A percentile compares a stretch with the other conserved stretches of the same genome.
These are phyloP conservation scores for Daedaleopsis sinensis DNA, from an alignment of 768 basidiomycete species.

Conservation along the genomic window DNA sequence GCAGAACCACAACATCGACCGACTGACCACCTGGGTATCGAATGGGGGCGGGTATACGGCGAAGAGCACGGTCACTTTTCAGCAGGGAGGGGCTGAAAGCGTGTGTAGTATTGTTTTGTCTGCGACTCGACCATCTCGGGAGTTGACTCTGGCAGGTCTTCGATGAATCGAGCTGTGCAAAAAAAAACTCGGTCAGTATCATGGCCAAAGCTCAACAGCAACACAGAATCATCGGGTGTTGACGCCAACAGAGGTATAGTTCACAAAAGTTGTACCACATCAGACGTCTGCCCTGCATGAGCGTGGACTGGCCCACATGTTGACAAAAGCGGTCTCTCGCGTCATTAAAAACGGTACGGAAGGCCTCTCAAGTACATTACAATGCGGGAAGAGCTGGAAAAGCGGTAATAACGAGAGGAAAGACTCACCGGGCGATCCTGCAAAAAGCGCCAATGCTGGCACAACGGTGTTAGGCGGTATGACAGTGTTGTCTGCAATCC, in stretches of 20 bases:
- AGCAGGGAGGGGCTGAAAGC: constrained; percentile 49
- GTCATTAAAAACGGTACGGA: too few relatives aligned
- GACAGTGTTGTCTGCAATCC: constrained; percentile 86
- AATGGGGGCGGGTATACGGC: constrained; percentile 5
- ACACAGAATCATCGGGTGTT: too few relatives aligned
- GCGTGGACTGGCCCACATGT: not conserved
- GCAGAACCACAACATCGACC: not conserved
- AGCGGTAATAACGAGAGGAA: not conserved
- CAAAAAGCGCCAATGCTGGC: constrained; percentile 82
- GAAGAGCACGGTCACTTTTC: constrained; percentile 10
- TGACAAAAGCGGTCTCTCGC: too few relatives aligned
- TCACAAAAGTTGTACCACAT: too few relatives aligned
- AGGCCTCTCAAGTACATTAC: not conserved
- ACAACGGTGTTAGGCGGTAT: constrained; percentile 92
- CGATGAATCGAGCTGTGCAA: constrained; percentile 69
- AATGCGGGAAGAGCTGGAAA: too few relatives aligned
- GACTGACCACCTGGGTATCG: constrained; percentile 2
- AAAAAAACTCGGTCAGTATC: too few relatives aligned
- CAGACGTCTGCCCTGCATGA: too few relatives aligned
- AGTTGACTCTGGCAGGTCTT: constrained; percentile 90
- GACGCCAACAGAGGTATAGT: too few relatives aligned
- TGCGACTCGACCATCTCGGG: constrained; percentile 88
- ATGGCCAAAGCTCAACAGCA: too few relatives aligned
- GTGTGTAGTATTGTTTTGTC: constrained; percentile 84
- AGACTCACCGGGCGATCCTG: constrained; percentile 85